phyloP scores from a whole-genome alignment of 371 early-diverging fungal genomes.

The Chytridium lagenaria region DNA sequence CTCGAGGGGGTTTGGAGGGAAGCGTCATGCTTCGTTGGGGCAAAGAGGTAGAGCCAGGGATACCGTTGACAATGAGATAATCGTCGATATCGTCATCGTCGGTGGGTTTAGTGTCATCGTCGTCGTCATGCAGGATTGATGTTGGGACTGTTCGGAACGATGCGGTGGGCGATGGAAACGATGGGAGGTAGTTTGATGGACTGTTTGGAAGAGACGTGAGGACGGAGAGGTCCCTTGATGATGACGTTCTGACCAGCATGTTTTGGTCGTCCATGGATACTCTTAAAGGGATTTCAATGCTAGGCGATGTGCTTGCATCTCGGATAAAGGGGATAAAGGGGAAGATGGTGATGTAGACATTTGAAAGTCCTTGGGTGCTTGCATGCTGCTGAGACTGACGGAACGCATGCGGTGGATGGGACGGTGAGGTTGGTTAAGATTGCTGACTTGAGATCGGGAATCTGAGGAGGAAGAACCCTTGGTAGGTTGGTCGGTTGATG shows the following conservation, averaged over 20 bases:
- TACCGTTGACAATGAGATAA: neutral
- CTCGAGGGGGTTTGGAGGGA: neutral
- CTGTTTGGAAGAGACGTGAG: neutral
- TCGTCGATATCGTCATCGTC: neutral
- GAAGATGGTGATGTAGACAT: neutral
- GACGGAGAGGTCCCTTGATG: neutral
- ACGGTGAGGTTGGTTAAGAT: neutral
- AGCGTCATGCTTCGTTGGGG: neutral
- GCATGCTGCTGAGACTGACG: neutral
- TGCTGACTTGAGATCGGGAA: neutral
- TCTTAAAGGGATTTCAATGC: neutral
- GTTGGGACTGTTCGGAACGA: neutral
- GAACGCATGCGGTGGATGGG: constrained; percentile 11
- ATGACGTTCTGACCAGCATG: neutral
- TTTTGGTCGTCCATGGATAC: neutral
- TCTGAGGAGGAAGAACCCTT: too few species aligned
- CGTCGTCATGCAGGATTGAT: neutral
- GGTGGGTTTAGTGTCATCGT: neutral
- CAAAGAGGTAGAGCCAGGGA: neutral
- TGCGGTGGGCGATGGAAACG: neutral
- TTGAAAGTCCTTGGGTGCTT: neutral
- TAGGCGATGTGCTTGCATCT: neutral
- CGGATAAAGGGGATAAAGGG: neutral
- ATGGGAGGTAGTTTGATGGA: neutral
- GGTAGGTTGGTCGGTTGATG: too few species aligned